phyloP scores from a whole-genome alignment of 2,329 filamentous ascomycete genomes.

The Exserohilum rostratum region DNA sequence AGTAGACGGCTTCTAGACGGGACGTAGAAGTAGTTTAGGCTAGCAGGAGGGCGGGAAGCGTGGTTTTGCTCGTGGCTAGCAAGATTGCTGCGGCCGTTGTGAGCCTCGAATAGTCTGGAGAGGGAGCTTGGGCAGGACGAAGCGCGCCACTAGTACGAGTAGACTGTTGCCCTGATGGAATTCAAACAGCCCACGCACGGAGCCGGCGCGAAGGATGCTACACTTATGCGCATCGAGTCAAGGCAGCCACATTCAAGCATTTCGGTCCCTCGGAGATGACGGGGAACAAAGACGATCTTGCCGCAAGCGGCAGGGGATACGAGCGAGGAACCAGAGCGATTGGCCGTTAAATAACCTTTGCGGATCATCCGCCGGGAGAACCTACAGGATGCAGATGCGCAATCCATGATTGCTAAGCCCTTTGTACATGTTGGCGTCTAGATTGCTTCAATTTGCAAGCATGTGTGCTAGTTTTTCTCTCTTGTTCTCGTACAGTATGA shows the following conservation, averaged over 20 bases:
- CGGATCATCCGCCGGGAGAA: constrained; percentile 2
- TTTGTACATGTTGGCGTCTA: too few species aligned
- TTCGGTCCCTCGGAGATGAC: constrained; percentile 6
- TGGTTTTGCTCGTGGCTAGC: background rate
- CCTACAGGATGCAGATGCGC: too few species aligned
- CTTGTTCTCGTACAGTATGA: too few species aligned
- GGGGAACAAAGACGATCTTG: background rate
- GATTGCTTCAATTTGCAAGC: too few species aligned
- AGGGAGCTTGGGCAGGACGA: background rate
- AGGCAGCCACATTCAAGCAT: background rate
- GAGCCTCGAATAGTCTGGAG: background rate
- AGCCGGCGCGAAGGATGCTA: background rate
- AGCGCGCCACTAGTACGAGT: background rate
- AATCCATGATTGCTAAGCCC: too few species aligned
- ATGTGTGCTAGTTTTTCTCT: too few species aligned
- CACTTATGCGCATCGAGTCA: background rate
- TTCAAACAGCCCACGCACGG: background rate
- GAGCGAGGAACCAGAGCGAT: background rate
- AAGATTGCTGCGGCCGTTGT: background rate
- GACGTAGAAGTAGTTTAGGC: background rate
- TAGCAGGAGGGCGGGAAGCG: background rate
- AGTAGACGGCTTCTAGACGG: constrained; percentile 1
- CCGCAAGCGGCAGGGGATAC: background rate
- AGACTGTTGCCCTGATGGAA: background rate
- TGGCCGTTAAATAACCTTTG: background rate